These are phyloP conservation scores for Tylopilus sp. DNA, from an alignment of 768 basidiomycete species.

Conservation along the genomic window DNA sequence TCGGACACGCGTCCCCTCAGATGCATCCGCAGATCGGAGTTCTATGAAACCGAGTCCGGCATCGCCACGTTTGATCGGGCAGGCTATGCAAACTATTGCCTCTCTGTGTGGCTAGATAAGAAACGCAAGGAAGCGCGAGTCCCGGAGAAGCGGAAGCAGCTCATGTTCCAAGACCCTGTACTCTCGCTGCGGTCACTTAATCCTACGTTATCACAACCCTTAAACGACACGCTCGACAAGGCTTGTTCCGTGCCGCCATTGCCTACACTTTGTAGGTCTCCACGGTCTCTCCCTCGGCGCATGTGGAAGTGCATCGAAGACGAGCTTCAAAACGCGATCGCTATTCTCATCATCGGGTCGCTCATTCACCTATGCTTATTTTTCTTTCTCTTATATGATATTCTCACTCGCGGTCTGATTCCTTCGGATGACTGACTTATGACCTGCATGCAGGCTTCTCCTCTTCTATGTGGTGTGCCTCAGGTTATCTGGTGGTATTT, in stretches of 20 bases:
- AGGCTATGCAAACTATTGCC: slow-evolving; percentile 27
- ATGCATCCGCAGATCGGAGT: slow-evolving; percentile 18
- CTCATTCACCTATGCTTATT: slow-evolving; percentile 27
- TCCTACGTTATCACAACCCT: slow-evolving; percentile 16
- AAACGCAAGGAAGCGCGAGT: slow-evolving; percentile 19
- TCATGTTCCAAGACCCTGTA: slow-evolving; percentile 21
- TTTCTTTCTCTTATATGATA: slow-evolving; percentile 28
- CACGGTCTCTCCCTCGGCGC: slow-evolving; percentile 11
- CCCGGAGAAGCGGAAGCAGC: slow-evolving; percentile 17
- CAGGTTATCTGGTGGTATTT: neutral
- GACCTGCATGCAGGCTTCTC: too few species aligned
- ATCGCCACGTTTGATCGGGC: slow-evolving; percentile 23
- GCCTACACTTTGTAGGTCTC: neutral
- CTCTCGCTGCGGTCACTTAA: slow-evolving; percentile 14
- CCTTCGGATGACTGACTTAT: slow-evolving; percentile 25
- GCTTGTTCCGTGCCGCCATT: neutral
- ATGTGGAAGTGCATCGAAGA: slow-evolving; percentile 21
- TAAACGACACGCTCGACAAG: neutral
- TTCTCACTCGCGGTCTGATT: slow-evolving; percentile 24
- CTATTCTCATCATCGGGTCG: slow-evolving; percentile 23
- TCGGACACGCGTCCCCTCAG: slow-evolving; percentile 3
- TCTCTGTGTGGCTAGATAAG: slow-evolving; percentile 26
- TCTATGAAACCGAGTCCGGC: slow-evolving; percentile 30
- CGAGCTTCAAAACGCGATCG: slow-evolving; percentile 28
- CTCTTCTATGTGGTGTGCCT: neutral